Percentiles rank a stretch among this genome's conserved stretches.
These are phyloP conservation scores for Melocanna baccifera DNA, from an alignment of 176 grass and related monocot species.

Conservation along the genomic window DNA sequence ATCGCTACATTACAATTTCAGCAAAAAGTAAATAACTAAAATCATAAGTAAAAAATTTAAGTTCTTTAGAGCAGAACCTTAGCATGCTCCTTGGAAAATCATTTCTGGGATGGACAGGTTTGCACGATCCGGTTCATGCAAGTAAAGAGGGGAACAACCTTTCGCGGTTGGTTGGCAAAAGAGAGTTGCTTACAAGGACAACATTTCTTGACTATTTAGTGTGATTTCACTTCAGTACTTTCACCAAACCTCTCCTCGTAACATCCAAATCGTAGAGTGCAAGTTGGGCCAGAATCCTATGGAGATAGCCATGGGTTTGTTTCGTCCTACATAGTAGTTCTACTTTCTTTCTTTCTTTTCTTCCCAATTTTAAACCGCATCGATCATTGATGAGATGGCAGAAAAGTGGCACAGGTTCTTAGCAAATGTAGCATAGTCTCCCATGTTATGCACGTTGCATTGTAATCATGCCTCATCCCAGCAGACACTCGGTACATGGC, in stretches of 20 bases:
- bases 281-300: not conserved
- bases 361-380: not conserved
- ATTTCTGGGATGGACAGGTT: not conserved
- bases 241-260: slow-evolving; percentile 2
- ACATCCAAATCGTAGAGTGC: not conserved
- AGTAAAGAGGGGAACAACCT: not conserved
- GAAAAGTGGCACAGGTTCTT: not conserved
- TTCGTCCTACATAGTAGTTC: not conserved
- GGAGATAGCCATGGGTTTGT: not conserved
- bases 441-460: not conserved
- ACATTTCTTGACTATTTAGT: not conserved
- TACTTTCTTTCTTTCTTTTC: not conserved
- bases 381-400: not conserved
- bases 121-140: not conserved
- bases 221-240: not conserved
- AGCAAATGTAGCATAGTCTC: not conserved
- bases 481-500: not conserved
- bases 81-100: not conserved
- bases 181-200: not conserved
- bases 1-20: too few relatives aligned
- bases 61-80: not conserved
- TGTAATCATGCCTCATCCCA: not conserved
- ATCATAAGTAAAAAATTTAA: too few relatives aligned
- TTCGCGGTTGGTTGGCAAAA: not conserved
- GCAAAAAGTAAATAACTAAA: too few relatives aligned